These are phyloP conservation scores for Mortierella antarctica DNA, from an alignment of 192 early-diverging fungal genomes.

Conservation along the genomic window DNA sequence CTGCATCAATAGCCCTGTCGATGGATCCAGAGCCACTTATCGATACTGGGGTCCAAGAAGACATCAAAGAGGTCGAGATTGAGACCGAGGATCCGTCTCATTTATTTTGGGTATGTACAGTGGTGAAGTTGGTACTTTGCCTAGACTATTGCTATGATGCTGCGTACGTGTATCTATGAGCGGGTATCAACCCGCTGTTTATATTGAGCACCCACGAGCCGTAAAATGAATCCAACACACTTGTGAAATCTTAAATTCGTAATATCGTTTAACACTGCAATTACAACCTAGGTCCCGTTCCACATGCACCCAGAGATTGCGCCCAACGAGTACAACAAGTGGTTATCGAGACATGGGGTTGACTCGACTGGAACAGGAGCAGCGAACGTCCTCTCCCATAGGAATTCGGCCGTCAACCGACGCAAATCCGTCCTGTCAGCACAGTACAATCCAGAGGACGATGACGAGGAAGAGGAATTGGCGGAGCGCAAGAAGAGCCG, in stretches of 20 bases:
- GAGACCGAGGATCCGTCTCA: conserved; percentile 55
- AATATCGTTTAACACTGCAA: no score
- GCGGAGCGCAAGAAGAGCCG: background rate
- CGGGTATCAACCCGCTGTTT: no score
- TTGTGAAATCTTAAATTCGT: no score
- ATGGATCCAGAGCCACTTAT: no score
- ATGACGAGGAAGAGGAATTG: conserved; percentile 27
- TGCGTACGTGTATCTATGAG: no score
- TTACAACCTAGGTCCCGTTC: conserved; percentile 40
- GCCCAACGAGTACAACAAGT: conserved; percentile 58
- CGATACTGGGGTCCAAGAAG: conserved; percentile 8
- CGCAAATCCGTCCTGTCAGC: conserved; percentile 50
- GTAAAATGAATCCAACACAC: no score
- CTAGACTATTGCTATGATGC: background rate
- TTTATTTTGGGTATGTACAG: conserved; percentile 53
- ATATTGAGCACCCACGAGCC: no score
- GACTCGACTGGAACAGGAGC: conserved; percentile 20
- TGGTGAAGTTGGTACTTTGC: background rate
- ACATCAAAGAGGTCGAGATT: conserved; percentile 53
- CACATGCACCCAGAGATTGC: conserved; percentile 60
- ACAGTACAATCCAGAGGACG: conserved; percentile 54
- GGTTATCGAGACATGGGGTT: conserved; percentile 53
- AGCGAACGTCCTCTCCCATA: conserved; percentile 13
- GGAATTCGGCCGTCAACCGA: conserved; percentile 36
- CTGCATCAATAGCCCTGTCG: background rate